Conservation (phyloP, 768 basidiomycete genomes). For the Kwoniella heveanensis region DNA sequence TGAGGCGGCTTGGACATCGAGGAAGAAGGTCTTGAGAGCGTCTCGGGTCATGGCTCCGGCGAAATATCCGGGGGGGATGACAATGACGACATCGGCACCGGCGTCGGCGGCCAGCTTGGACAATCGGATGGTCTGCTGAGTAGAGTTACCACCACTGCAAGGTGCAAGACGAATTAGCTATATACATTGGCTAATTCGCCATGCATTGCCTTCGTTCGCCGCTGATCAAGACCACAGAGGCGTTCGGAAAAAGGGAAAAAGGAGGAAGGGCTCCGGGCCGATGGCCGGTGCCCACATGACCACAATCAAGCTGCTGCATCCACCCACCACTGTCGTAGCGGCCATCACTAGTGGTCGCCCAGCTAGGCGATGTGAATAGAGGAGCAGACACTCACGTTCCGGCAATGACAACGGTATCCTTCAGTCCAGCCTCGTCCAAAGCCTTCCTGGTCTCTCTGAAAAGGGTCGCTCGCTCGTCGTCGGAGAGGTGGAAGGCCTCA, state of each 20-base stretch:
- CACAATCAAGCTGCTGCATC: too few species aligned
- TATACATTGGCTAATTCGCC: too few species aligned
- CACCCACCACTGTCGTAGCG: too few species aligned
- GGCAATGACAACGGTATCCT: constrained; percentile 68
- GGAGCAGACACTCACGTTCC: constrained; percentile 62
- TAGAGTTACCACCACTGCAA: constrained; percentile 69
- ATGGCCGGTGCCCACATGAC: not conserved
- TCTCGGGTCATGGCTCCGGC: constrained; percentile 69
- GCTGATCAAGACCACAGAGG: too few species aligned
- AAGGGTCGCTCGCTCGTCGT: constrained; percentile 67
- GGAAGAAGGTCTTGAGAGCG: constrained; percentile 77
- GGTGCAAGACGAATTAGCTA: too few species aligned
- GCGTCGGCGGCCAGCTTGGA: constrained; percentile 75
- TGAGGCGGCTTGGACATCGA: constrained; percentile 74
- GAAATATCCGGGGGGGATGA: constrained; percentile 84
- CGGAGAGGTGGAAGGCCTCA: constrained; percentile 75
- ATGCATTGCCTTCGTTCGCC: not conserved
- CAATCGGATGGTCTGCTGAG: constrained; percentile 76
- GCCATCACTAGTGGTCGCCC: too few species aligned
- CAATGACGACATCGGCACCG: constrained; percentile 84
- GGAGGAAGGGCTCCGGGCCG: not conserved
- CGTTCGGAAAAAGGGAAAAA: too few species aligned
- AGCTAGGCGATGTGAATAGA: too few species aligned
- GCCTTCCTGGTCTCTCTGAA: constrained; percentile 70
- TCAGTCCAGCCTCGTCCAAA: constrained; percentile 68